A percentile compares a stretch with the other conserved stretches of the same genome.
Conservation (phyloP, 2,329 filamentous ascomycete genomes). For the Colletotrichum karsti region DNA sequence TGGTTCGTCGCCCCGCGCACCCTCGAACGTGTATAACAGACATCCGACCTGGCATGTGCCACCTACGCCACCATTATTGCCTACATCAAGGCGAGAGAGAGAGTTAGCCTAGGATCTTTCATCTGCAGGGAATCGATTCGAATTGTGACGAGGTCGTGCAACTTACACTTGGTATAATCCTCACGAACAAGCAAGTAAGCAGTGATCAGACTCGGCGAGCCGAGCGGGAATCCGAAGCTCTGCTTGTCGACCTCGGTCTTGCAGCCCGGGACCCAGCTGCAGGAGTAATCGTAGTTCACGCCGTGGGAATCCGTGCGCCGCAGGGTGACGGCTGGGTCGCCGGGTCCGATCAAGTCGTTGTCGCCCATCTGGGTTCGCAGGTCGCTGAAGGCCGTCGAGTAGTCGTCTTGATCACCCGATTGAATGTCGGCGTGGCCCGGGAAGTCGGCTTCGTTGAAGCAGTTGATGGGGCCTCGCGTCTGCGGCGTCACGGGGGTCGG, state of each 20-base stretch:
- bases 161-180: conserved; percentile 34
- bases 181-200: conserved; percentile 32
- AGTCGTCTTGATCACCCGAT: not conserved
- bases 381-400: not conserved
- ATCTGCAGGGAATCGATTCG: not conserved
- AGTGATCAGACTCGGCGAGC: conserved; percentile 26
- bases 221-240: conserved; percentile 31
- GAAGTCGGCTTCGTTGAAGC: not conserved
- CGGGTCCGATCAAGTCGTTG: not conserved
- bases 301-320: conserved; percentile 1
- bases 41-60: not conserved
- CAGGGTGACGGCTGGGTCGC: not conserved
- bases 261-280: conserved; percentile 31
- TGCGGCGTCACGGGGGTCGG: not conserved
- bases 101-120: not conserved
- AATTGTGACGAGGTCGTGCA: too few species aligned
- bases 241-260: conserved; percentile 27
- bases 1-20: not conserved
- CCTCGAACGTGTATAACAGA: not conserved
- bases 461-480: not conserved
- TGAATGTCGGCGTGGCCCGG: not conserved
- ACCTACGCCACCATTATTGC: not conserved
- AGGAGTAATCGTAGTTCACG: conserved; percentile 31
- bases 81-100: too few species aligned
- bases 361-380: not conserved